phyloP scores from a whole-genome alignment of 257 asterid genomes.

The Handroanthus guayacan region DNA sequence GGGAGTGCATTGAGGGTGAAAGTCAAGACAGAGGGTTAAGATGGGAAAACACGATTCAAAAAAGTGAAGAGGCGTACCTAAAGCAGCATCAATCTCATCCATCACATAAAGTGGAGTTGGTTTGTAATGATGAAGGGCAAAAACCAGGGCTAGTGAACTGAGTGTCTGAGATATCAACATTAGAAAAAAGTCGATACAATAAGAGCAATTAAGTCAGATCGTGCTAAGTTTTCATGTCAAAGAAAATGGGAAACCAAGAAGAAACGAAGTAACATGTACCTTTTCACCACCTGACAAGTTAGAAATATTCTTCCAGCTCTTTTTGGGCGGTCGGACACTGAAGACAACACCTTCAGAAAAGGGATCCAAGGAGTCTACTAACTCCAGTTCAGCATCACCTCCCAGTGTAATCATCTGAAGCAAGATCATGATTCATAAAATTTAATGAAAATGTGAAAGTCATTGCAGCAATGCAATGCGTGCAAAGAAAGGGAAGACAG shows the following conservation, averaged over 20 bases:
- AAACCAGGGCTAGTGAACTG: slow-evolving; percentile 96
- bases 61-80: slow-evolving; percentile 53
- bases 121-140: slow-evolving; percentile 97
- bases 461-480: too few relatives aligned
- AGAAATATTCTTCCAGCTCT: slow-evolving; percentile 99
- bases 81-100: slow-evolving; percentile 98
- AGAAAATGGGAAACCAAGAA: background rate
- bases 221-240: background rate
- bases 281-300: slow-evolving; percentile 99
- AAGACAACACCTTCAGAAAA: slow-evolving; percentile 98
- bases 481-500: background rate
- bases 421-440: slow-evolving; percentile 30
- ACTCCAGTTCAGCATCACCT: slow-evolving; percentile 97
- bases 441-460: slow-evolving; percentile 3
- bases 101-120: slow-evolving; percentile 98
- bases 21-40: background rate
- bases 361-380: slow-evolving; percentile 97
- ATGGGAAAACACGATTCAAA: background rate
- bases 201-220: background rate
- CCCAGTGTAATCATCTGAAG: slow-evolving; percentile 96
- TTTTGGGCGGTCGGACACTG: slow-evolving; percentile 97
- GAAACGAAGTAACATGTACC: slow-evolving; percentile 47
- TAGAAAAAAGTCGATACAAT: background rate
- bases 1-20: background rate
- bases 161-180: slow-evolving; percentile 69